Base-by-base conservation (phyloP, 257 asterid genomes). In the Jasminum sambac region DNA sequence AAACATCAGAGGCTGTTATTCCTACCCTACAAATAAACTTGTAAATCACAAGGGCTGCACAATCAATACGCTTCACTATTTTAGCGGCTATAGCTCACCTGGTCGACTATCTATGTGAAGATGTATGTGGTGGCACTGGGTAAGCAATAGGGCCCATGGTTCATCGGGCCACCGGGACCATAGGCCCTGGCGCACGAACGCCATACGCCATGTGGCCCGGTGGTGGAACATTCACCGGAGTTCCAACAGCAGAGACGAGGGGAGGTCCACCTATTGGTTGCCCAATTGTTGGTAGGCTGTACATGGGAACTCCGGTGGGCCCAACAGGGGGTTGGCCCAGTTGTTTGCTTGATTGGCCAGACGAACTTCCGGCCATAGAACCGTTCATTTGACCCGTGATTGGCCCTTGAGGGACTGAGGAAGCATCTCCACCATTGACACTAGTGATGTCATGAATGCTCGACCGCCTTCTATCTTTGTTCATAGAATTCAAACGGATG, bases 401-500 rank as follows among this genome's bases (percentile, higher is more conserved):
- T 11, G 92, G 95, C 19, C 82, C 87, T 73, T 86, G 96, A 59
- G 90, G 86, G 38, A 76, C 84, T 0, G 95, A 77, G n/a, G 97
- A 78, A 30, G 76, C 74, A 9, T 88, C 97, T 44, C 88, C 94
- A 0, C 61, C 71, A 63, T 79, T 80, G 73, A 90, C 97, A 42
- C 83, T 93, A 2, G 97, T 93, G 75, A 93, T 93, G 77, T 90
- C 98, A 64, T 93, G 96, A 74, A 93, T 93, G 83, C 98, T 90
- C 4, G 98, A 83, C 40, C 98, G 81, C 46, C 97, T 81, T 69
- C 96, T 78, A 40, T 93, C 97, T 79, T 90, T 93, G 88, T 90
- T 93, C 95, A 87, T 89, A 0, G 98, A 90, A 83, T 89, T 93
- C 68, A 93, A 70, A 60, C 95, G 96, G 9, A 90, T 90, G 73